These are phyloP conservation scores for Allium sativum DNA, from an alignment of 106 monocot species.

Conservation along the genomic window DNA sequence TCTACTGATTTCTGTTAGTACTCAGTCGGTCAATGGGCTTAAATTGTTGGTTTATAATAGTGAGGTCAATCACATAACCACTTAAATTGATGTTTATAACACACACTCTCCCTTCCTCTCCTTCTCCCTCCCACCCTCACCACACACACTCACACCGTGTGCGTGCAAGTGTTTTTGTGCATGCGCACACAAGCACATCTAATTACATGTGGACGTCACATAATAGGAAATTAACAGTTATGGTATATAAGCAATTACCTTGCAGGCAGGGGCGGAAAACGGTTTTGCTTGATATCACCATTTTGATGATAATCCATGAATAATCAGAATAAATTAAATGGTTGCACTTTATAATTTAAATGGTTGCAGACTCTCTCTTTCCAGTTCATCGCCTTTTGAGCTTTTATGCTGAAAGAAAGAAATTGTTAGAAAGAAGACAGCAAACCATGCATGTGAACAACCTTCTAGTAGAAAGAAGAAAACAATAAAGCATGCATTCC, in stretches of 20 bases:
- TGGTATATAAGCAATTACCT: not conserved
- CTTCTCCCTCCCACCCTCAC: no score
- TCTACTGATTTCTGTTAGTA: no score
- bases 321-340: constrained; percentile 5
- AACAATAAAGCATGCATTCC: not conserved
- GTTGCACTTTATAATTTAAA: not conserved
- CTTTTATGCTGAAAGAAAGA: constrained; percentile 42
- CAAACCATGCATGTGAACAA: not conserved
- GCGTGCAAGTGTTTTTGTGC: no score
- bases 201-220: no score
- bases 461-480: not conserved
- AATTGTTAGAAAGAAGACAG: not conserved
- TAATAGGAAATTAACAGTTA: not conserved
- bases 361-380: constrained; percentile 25
- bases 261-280: constrained; percentile 4
- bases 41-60: no score
- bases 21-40: no score
- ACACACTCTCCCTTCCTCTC: no score
- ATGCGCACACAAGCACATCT: no score
- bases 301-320: constrained; percentile 4
- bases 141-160: no score
- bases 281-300: not conserved
- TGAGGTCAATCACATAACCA: no score
- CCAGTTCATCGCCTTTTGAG: constrained; percentile 36
- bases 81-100: no score